Evolutionary conservation across 2,329 filamentous ascomycete genomes (phyloP).

Genomic region (Claviceps arundinis): DNA sequence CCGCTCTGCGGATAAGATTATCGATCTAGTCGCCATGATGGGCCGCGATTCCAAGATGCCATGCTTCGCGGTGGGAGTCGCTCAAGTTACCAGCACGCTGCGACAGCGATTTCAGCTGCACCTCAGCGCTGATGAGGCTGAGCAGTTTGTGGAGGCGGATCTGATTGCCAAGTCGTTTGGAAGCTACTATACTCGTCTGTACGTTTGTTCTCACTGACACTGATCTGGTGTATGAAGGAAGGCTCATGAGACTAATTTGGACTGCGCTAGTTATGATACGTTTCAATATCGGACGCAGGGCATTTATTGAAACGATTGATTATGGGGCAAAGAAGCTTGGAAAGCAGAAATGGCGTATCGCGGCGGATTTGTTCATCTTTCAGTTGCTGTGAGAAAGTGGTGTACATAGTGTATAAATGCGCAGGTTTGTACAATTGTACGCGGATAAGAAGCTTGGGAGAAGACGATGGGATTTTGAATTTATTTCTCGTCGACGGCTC

Average conservation of each 20-base stretch:
- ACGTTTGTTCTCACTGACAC: constrained; percentile 21
- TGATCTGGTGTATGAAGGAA: background rate
- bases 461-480: background rate
- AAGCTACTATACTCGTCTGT: constrained; percentile 79
- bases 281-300: constrained; percentile 83
- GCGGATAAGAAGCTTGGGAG: background rate
- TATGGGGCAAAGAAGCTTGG: background rate
- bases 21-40: constrained; percentile 76
- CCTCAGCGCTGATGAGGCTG: constrained; percentile 68
- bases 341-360: background rate
- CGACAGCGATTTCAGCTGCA: constrained; percentile 70
- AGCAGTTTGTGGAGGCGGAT: constrained; percentile 68
- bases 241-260: background rate
- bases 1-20: constrained; percentile 65
- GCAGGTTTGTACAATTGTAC: too few relatives aligned
- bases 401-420: background rate
- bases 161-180: constrained; percentile 69
- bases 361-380: background rate
- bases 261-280: constrained; percentile 54
- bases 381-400: background rate
- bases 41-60: constrained; percentile 74
- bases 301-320: constrained; percentile 48
- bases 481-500: background rate
- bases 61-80: constrained; percentile 64
- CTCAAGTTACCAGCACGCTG: constrained; percentile 54